Base-by-base conservation (phyloP, 2,329 filamentous ascomycete species). In the Alternaria longipes region DNA sequence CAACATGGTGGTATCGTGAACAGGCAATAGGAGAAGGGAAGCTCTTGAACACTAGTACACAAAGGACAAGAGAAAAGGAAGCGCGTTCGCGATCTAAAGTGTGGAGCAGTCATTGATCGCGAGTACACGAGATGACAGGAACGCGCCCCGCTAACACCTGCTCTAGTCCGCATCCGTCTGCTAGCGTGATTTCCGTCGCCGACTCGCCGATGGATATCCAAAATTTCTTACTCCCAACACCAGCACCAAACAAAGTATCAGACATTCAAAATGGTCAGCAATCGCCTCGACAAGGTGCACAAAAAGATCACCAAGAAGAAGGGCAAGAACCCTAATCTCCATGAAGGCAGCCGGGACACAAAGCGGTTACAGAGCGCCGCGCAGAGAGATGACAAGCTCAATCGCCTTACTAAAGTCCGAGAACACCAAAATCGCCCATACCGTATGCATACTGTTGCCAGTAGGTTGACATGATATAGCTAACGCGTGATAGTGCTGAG, bases 241-340 rank as follows among this genome's bases (percentile, higher is more conserved):
- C 60, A 46, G 59, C 50, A 56, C 41, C 52, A 56, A 62, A 55
- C 51, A 61, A 46, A 58, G 55, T 32, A 30, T 54, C n/a, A 41
- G 46, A 54, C 28, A 22, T 30, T 59, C 64, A 68, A 67, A 45
- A 77, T 78, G 75, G 70, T 73, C 44, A 75, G 72, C 64, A 90
- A 89, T 75, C 87, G 90, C 45, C 81, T 97, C 7, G 83, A 88
- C 65, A 98, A 97, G 78, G 91, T 95, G 20, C 88, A 91, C 65
- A 98, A 98, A 82, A 89, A 93, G 66, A 94, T 98, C 66, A 84
- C 89, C 34, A 97, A 97, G 83, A 97, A 97, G 85, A 89, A 91
- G 68, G 88, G 89, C 66, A 88, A 89, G 40, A 85, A 92, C 47
- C 89, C 90, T 30, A 85, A 90, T 12, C 85, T 98, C 22, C 94